Evolutionary conservation across 441 rosid genomes (phyloP).

Genomic region (Kokia cookei): DNA sequence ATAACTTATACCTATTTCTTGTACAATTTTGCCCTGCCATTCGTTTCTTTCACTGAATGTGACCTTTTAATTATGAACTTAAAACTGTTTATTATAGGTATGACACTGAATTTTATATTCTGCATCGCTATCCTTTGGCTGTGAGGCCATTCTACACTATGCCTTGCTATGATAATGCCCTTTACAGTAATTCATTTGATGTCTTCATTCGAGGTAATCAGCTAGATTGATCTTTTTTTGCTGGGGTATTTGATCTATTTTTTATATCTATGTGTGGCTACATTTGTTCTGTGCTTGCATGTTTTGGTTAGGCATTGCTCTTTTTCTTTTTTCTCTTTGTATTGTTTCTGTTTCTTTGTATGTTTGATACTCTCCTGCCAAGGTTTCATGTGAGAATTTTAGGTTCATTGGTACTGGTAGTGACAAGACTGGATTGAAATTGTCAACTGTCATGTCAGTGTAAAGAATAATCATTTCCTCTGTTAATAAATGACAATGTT

Average conservation of each 20-base stretch:
- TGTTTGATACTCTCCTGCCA: neutral
- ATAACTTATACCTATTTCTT: neutral
- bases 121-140: slow-evolving; percentile 72
- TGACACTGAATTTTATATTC: slow-evolving; percentile 80
- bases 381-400: neutral
- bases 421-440: neutral
- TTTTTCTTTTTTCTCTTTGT: neutral
- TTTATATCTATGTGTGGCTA: neutral
- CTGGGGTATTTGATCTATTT: neutral
- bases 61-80: neutral
- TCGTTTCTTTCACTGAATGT: neutral
- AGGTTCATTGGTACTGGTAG: neutral
- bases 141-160: slow-evolving; percentile 93
- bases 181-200: slow-evolving; percentile 87
- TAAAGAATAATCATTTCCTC: neutral
- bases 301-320: neutral
- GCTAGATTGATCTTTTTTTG: neutral
- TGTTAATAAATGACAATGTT: neutral
- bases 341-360: neutral
- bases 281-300: neutral
- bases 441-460: neutral
- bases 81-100: slow-evolving; percentile 35
- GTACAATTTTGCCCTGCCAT: neutral
- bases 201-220: slow-evolving; percentile 81
- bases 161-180: slow-evolving; percentile 71